Evolutionary conservation across 805 yeast genomes (phyloP).

Genomic region (Lachancea quebecensis): DNA sequence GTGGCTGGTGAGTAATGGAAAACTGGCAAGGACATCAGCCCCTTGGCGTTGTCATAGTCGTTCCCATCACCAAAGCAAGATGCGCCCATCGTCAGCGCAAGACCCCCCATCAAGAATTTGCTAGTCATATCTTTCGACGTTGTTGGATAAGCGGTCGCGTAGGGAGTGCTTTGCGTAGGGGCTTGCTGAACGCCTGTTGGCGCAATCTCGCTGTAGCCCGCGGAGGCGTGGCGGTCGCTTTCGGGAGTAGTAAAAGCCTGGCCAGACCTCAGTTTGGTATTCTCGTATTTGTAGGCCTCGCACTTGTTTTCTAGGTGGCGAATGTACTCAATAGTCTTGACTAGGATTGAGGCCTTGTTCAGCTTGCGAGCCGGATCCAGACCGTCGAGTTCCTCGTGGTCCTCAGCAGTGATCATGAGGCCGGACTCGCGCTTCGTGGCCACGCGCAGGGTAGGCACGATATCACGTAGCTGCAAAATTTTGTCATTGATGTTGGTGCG

Average conservation of each 20-base stretch:
- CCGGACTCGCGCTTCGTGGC: constrained; percentile 40
- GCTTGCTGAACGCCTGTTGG: constrained; percentile 1
- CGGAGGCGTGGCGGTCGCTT: constrained; percentile 16
- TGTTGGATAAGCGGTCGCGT: constrained; percentile 8
- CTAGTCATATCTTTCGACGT: constrained; percentile 29
- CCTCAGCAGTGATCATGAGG: constrained; percentile 48
- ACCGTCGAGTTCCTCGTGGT: constrained; percentile 59
- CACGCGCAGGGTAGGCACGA: constrained; percentile 56
- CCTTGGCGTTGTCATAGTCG: constrained; percentile 35
- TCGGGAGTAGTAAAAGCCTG: constrained; percentile 17
- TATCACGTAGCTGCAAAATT: constrained; percentile 54
- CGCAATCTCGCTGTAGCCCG: constrained; percentile 14
- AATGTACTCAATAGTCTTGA: constrained; percentile 74
- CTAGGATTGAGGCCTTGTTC: constrained; percentile 68
- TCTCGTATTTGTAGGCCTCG: constrained; percentile 42
- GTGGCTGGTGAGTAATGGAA: constrained; percentile 24
- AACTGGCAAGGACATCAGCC: constrained; percentile 44
- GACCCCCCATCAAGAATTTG: constrained; percentile 53
- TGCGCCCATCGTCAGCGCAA: constrained; percentile 59
- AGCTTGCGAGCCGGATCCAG: constrained; percentile 68
- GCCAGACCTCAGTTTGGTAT: constrained; percentile 32
- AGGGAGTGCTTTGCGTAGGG: constrained; percentile 5
- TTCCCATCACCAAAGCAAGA: constrained; percentile 47
- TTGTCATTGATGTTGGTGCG: constrained; percentile 66
- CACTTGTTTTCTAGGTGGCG: constrained; percentile 63